A percentile compares a stretch with the other conserved stretches of the same genome.
phyloP scores from a whole-genome alignment of 2,329 filamentous ascomycete species.

The Colletotrichum liaoningense region DNA sequence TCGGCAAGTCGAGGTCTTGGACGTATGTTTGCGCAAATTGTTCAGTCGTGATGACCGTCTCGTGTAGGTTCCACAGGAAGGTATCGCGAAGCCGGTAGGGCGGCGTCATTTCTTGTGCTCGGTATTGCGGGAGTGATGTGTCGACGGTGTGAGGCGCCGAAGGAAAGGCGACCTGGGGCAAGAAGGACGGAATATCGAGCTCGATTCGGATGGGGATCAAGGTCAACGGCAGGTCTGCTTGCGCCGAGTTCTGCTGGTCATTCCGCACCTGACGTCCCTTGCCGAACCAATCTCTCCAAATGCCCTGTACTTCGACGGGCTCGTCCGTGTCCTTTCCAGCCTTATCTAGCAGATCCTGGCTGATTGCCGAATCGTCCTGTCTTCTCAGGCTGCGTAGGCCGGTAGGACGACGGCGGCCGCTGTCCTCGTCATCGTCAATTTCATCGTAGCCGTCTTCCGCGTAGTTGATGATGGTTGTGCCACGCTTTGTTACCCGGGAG shows the following conservation, averaged over 20 bases:
- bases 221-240: slow-evolving; percentile 84
- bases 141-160: slow-evolving; percentile 69
- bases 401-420: slow-evolving; percentile 81
- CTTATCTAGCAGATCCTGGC: slow-evolving; percentile 76
- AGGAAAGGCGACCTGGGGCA: slow-evolving; percentile 73
- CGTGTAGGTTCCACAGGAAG: slow-evolving; percentile 98
- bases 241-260: slow-evolving; percentile 71
- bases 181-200: slow-evolving; percentile 85
- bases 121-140: slow-evolving; percentile 81
- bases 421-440: slow-evolving; percentile 77
- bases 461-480: slow-evolving; percentile 97
- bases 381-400: slow-evolving; percentile 85
- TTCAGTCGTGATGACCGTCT: slow-evolving; percentile 92
- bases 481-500: slow-evolving; percentile 93
- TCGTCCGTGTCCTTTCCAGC: slow-evolving; percentile 83
- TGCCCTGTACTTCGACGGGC: slow-evolving; percentile 87
- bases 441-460: slow-evolving; percentile 96
- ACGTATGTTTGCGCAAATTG: slow-evolving; percentile 93
- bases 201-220: slow-evolving; percentile 97
- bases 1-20: slow-evolving; percentile 91
- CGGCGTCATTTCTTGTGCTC: slow-evolving; percentile 80
- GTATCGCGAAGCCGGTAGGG: slow-evolving; percentile 92
- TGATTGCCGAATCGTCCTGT: slow-evolving; percentile 69
- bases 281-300: slow-evolving; percentile 96
- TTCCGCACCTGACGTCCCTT: slow-evolving; percentile 70